Percentiles rank a stretch among this genome's conserved stretches.
Evolutionary conservation across 2,329 filamentous ascomycete genomes (phyloP).

Genomic region (Zymoseptoria tritici): DNA sequence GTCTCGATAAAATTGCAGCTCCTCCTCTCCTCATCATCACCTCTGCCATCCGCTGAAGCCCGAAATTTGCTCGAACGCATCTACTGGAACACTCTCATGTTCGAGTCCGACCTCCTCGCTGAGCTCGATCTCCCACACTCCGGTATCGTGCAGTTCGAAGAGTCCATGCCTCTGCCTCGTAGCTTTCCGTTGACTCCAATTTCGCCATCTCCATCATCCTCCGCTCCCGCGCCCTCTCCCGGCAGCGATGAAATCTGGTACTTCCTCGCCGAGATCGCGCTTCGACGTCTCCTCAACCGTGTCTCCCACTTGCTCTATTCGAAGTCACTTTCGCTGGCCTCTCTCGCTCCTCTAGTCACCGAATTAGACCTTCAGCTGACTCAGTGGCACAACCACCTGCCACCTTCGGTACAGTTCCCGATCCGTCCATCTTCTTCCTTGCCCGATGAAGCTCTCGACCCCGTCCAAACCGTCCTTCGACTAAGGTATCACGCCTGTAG

Average conservation of each 20-base stretch:
- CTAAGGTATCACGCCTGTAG: constrained; percentile 78
- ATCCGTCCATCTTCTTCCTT: constrained; percentile 43
- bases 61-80: no score
- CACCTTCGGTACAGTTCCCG: constrained; percentile 66
- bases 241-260: constrained; percentile 79
- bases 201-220: background rate
- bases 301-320: constrained; percentile 27
- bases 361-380: no score
- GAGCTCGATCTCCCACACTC: no score
- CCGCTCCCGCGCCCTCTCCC: constrained; percentile 42
- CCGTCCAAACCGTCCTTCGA: constrained; percentile 70
- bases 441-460: constrained; percentile 58
- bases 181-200: constrained; percentile 66
- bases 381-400: no score
- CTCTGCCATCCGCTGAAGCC: no score
- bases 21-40: no score
- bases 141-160: no score
- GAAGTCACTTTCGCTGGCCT: constrained; percentile 59
- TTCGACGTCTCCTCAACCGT: constrained; percentile 57
- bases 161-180: no score
- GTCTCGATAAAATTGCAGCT: no score
- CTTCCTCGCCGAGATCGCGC: constrained; percentile 73
- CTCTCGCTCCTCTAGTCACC: constrained; percentile 67
- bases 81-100: no score
- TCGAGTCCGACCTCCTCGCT: no score